Base-by-base conservation (phyloP, 305 asterid species). In the Ilex paraguariensis region DNA sequence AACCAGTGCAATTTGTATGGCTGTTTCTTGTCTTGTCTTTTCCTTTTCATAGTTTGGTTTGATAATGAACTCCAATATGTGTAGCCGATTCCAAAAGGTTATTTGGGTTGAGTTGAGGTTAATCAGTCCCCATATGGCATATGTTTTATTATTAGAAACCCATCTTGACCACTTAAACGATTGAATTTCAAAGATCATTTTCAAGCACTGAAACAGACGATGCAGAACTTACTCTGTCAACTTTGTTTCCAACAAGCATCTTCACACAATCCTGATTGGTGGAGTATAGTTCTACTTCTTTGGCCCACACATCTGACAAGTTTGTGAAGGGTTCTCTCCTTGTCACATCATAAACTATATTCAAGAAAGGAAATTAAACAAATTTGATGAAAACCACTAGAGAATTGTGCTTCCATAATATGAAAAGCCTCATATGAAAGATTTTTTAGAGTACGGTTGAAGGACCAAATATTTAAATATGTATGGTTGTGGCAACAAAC, bases 231-330 rank as follows among this genome's bases (percentile, higher is more conserved):
- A 89, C 98, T 66, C 80, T 80, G 70, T 92, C 98, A 65, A 87
- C 94, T 92, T 92, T 92, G 84, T 92, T 92, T 48, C 97, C 98
- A 6, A 92, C 95, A 60, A 92, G 94, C 95, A 92, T 87, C 91
- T 92, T 92, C 73, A 87, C 72, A 61, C 98, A 87, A 66, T 92
- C 91, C 70, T 78, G 86, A 69, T 85, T 84, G 54, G 91, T 85
- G 50, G 95, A 87, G 78, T 91, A 91, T 60, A 92, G 84, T 73
- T 92, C 95, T 68, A 92, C 81, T 80, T 92, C 98, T 80, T 87
- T 90, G 50, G 98, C 95, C 98, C 97, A 92, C 10, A 92, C 88
- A 61, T 90, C 97, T 68, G 90, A 84, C 72, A 92, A 73, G 74
- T 89, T 85, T 66, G 91, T 84, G 62, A 89, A 92, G 63, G 95